A percentile compares a stretch with the other conserved stretches of the same genome.
Evolutionary conservation across 2,329 filamentous ascomycete species (phyloP).

Genomic region (Lachnellula subtilissima): DNA sequence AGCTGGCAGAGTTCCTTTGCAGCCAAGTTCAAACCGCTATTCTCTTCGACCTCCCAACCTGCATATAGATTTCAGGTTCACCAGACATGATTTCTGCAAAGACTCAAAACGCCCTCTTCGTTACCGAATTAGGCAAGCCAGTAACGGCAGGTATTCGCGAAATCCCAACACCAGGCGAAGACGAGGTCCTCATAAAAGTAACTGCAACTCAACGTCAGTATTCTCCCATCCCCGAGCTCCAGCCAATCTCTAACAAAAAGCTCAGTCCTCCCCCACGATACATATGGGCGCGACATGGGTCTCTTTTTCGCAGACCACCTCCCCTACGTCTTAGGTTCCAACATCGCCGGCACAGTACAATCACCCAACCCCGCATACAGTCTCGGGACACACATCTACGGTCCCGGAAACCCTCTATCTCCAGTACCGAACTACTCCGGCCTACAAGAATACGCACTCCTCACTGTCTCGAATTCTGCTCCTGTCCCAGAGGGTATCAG

Average conservation of each 20-base stretch:
- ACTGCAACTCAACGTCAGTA: conserved; percentile 2
- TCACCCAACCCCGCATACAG: conserved; percentile 26
- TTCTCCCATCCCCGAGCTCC: not conserved
- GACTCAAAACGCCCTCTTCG: conserved; percentile 1
- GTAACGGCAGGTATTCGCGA: conserved; percentile 15
- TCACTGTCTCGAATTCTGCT: conserved; percentile 27
- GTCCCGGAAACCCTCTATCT: not conserved
- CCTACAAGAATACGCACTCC: conserved; percentile 36
- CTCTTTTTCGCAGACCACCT: conserved; percentile 33
- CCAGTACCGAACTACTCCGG: conserved; percentile 14
- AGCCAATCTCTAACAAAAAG: not conserved
- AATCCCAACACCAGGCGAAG: conserved; percentile 26
- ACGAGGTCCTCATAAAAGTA: conserved; percentile 31
- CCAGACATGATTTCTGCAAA: not conserved
- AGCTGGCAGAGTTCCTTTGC: too few relatives aligned
- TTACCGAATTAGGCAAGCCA: conserved; percentile 21
- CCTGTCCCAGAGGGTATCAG: conserved; percentile 33
- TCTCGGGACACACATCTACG: conserved; percentile 29
- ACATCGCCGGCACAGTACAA: conserved; percentile 33
- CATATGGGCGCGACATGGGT: conserved; percentile 15
- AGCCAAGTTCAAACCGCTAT: too few relatives aligned
- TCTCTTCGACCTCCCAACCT: not conserved
- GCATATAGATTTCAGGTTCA: not conserved
- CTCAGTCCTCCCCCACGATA: conserved; percentile 8
- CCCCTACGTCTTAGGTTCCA: conserved; percentile 32